Conservation (phyloP, 2,329 filamentous ascomycete genomes). For the Pestalotiopsis sp. region DNA sequence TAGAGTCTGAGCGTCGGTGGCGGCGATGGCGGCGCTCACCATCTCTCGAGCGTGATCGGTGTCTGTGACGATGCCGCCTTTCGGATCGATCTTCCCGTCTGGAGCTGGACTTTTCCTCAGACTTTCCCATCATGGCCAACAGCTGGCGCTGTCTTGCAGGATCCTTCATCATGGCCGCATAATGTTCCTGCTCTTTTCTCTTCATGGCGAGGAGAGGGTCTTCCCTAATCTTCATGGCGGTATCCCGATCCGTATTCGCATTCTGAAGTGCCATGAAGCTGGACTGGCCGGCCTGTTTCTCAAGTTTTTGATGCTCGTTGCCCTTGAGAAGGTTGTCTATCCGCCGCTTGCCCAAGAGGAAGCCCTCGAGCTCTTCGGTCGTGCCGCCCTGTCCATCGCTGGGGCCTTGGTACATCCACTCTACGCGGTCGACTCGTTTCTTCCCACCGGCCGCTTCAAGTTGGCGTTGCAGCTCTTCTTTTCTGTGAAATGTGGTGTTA, state of each 20-base stretch:
- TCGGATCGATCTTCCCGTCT: constrained; percentile 47
- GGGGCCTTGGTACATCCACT: constrained; percentile 98
- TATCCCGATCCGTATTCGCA: constrained; percentile 77
- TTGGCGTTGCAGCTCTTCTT: constrained; percentile 83
- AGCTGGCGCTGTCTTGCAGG: constrained; percentile 69
- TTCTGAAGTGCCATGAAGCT: constrained; percentile 64
- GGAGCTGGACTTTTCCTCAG: constrained; percentile 44
- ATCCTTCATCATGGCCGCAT: constrained; percentile 80
- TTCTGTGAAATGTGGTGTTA: background rate
- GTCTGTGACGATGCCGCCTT: constrained; percentile 42
- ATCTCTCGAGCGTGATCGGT: constrained; percentile 34
- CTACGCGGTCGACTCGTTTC: constrained; percentile 80
- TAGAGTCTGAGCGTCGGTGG: constrained; percentile 34
- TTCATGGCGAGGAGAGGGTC: constrained; percentile 94
- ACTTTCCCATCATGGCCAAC: constrained; percentile 64
- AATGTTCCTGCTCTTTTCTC: constrained; percentile 82
- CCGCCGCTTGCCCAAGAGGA: constrained; percentile 86
- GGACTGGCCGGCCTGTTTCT: constrained; percentile 70
- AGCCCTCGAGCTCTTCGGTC: constrained; percentile 90
- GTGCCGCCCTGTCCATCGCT: constrained; percentile 75
- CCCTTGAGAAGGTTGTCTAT: constrained; percentile 84
- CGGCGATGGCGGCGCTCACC: constrained; percentile 46
- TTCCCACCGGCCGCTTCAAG: constrained; percentile 87
- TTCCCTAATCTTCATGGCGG: constrained; percentile 81
- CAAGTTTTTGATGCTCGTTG: constrained; percentile 77